Conservation (phyloP, 257 asterid genomes). For the Solanum lycopersicoides region DNA sequence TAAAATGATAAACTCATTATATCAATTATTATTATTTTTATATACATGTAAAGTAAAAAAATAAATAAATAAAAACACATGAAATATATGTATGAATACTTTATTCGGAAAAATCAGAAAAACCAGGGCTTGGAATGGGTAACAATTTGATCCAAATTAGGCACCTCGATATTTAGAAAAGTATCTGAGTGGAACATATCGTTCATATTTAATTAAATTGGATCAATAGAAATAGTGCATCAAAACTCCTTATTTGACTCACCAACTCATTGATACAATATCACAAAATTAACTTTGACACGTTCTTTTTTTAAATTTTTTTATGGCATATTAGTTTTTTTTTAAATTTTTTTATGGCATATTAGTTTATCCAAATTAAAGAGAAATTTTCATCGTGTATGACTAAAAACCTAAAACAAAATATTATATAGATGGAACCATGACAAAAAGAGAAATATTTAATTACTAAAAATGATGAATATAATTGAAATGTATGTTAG, state of each 20-base stretch:
- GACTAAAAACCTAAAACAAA: not conserved
- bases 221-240: not conserved
- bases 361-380: not conserved
- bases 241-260: not conserved
- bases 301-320: too few species aligned
- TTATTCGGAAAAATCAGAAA: too few species aligned
- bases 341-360: not conserved
- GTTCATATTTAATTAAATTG: not conserved
- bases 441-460: not conserved
- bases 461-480: not conserved
- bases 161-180: too few species aligned
- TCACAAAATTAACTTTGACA: not conserved
- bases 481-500: not conserved
- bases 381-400: not conserved
- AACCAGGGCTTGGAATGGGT: too few species aligned
- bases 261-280: not conserved
- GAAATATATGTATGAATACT: too few species aligned
- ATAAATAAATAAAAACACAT: too few species aligned
- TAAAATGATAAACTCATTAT: too few species aligned
- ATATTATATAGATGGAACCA: not conserved
- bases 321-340: not conserved
- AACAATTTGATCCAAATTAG: too few species aligned
- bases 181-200: too few species aligned
- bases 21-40: too few species aligned
- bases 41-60: too few species aligned